Base-by-base conservation (phyloP, 371 early-diverging fungal genomes). In the Catenaria anguillulae region DNA sequence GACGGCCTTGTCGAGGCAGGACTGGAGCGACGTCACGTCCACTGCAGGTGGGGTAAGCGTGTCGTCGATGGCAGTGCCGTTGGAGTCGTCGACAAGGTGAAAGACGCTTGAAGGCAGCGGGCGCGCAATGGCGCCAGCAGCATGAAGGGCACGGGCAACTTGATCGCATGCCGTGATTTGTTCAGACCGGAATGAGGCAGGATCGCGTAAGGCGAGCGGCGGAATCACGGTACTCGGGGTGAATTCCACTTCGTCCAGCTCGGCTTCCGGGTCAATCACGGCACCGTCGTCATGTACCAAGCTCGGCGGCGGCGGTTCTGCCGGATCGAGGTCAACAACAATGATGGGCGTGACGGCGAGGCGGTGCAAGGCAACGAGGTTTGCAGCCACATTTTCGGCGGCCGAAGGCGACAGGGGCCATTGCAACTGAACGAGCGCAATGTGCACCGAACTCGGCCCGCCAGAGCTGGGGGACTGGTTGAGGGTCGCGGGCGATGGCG, bases 61-160 rank as follows among this genome's bases (percentile, higher is more conserved):
- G 21, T 69, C 58, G 40, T 73, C 63, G 6, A 68, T 4, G 3
- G 34, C 12, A 1, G 24, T 61, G 43, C 65, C 63, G 33, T 50
- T 55, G 19, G 64, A 65, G 29, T 63, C 64, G 65, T 37, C 37
- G 8, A 37, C 8, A 4, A 37, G 37, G 37, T 37, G 37, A 13
- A 83, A 81, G 36, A 84, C 68, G 59, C 76, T 77, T 36, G 69
- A 72, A 61, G 73, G 79, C 26, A 88, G 63, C 3, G 86, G 75
- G 36, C 84, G 74, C 4, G 87, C 84, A n/a, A 79, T 71, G 21
- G 87, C 89, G 17, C 89, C 89, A n/a, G 78, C 82, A 13, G 66
- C 68, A 48, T 90, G 88, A 59, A 92, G 82, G 5, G 80, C 78
- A 58, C 89, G 86, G 0, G 81, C 81, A 19, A 91, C 1, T 0